Base-by-base conservation (phyloP, 2,329 filamentous ascomycete genomes). In the Aspergillus ibericus region DNA sequence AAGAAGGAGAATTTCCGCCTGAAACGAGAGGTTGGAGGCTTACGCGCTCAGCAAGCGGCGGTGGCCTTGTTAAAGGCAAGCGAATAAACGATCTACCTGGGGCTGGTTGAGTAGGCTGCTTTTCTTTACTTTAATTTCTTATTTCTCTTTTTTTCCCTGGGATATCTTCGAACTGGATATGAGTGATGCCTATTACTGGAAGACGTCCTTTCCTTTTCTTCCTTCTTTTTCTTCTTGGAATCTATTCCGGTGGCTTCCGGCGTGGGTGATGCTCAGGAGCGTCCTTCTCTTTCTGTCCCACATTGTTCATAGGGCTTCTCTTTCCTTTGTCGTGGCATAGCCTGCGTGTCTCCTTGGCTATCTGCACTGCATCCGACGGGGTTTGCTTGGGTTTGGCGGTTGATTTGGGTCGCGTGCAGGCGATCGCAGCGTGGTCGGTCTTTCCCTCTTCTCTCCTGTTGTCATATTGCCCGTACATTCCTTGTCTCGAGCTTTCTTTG, bases 1-100 rank as follows among this genome's bases (percentile, higher is more conserved):
- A 92, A 91, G 78, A 92, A 91, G 77, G 93, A 98, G 74, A 96
- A 96, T 72, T 85, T 88, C 56, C 82, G 91, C 62, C 76, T 97
- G 68, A 92, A 89, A 79, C 83, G 92, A 67, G 92, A 96, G 79
- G 87, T 93, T 70, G 85, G 89, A 34, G 91, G 90, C 53, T 77
- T 90, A 66, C 80, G 85, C 68, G 80, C 85, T 49, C 77, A 78
- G 51, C 75, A 76, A 60, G 69, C 74, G 50, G 73, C 70, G 15
- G 69, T 66, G 49, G 70, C 66, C 35, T 63, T 71, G 50, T 58
- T 71, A 56, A 72, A 63, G 59, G 70, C 67, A 44, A 74, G 69
- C 44, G 69, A 73, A 34, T 68, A 20, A 68, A 56, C 61, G 20
- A 20, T 16, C 15, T 38, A 38, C 16, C n/a, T 16, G n/a, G 10